Conservation (phyloP, 495 filamentous ascomycete species). For the Penicillium taxi region DNA sequence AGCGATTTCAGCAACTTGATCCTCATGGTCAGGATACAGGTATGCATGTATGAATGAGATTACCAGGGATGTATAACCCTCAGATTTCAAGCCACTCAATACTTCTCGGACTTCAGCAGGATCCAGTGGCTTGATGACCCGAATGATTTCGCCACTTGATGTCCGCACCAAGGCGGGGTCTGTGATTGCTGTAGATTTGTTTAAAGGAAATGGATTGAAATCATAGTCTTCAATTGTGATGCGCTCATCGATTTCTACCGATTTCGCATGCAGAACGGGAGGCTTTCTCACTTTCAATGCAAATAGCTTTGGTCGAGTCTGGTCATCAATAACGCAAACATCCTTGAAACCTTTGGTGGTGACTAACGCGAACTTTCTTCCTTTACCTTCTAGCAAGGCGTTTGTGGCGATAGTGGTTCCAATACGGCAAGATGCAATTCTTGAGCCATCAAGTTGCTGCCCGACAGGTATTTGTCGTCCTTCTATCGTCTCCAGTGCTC, state of each 20-base stretch:
- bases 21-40: constrained; percentile 70
- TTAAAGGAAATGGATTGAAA: neutral
- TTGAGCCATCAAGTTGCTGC: constrained; percentile 8
- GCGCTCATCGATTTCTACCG: neutral
- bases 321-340: constrained; percentile 10
- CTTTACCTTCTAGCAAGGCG: constrained; percentile 17
- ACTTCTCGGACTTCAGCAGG: constrained; percentile 17
- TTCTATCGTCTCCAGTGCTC: constrained; percentile 66
- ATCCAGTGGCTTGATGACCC: constrained; percentile 5
- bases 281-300: constrained; percentile 9
- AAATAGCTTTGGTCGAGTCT: constrained; percentile 16
- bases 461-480: constrained; percentile 15
- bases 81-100: constrained; percentile 41
- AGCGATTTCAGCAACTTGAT: constrained; percentile 58
- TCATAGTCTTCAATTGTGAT: constrained; percentile 3
- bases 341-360: constrained; percentile 15
- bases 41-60: constrained; percentile 79
- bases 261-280: neutral
- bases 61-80: constrained; percentile 60
- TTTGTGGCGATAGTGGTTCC: constrained; percentile 18
- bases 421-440: constrained; percentile 13
- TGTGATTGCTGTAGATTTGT: neutral
- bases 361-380: constrained; percentile 9
- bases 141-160: neutral
- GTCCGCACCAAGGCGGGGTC: neutral